Evolutionary conservation across 768 basidiomycete species (phyloP).

Genomic region (Suillus lakei): DNA sequence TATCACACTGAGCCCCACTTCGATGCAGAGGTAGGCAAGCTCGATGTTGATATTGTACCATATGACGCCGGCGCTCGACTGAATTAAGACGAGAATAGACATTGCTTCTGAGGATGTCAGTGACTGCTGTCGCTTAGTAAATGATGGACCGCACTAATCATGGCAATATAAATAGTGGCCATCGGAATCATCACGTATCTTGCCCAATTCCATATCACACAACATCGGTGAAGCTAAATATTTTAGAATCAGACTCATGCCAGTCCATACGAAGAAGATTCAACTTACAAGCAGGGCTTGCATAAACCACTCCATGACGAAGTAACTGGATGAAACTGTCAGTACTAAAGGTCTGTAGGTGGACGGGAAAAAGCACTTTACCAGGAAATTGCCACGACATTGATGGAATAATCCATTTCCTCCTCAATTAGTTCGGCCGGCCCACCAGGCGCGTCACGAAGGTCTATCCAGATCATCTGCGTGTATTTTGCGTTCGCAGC

Average conservation of each 20-base stretch:
- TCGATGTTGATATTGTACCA: slow-evolving; percentile 17
- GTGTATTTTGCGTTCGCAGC: slow-evolving; percentile 22
- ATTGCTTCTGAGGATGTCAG: background rate
- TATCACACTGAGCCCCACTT: slow-evolving; percentile 29
- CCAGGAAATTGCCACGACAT: slow-evolving; percentile 11
- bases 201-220: slow-evolving; percentile 1
- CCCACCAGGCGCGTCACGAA: slow-evolving; percentile 14
- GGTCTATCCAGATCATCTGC: slow-evolving; percentile 28
- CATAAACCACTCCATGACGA: slow-evolving; percentile 17
- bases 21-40: slow-evolving; percentile 26
- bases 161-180: slow-evolving; percentile 10
- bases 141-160: slow-evolving; percentile 12
- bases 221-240: background rate
- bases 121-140: background rate
- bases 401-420: slow-evolving; percentile 13
- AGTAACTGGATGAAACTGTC: slow-evolving; percentile 17
- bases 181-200: slow-evolving; percentile 15
- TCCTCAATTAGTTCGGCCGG: slow-evolving; percentile 14
- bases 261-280: slow-evolving; percentile 4
- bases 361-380: slow-evolving; percentile 6
- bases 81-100: slow-evolving; percentile 4
- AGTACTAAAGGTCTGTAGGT: background rate
- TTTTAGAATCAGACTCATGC: slow-evolving; percentile 5
- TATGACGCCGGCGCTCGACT: slow-evolving; percentile 1
- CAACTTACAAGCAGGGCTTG: background rate